These are phyloP conservation scores for Aristolochia californica DNA, from an alignment of 164 flowering plant genomes.

Conservation along the genomic window DNA sequence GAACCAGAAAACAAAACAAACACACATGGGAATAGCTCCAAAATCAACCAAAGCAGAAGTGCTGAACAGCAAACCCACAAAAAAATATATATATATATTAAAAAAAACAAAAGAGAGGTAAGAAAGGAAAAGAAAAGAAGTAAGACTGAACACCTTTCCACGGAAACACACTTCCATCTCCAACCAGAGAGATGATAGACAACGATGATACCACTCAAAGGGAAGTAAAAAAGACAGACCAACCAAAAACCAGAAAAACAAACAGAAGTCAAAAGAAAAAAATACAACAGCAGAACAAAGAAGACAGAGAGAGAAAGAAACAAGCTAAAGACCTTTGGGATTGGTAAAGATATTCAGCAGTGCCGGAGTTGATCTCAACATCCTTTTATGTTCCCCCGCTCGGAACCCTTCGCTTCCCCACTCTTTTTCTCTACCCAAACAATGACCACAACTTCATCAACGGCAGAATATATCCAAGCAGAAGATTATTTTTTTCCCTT, in stretches of 20 bases:
- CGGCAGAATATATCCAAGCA: too few species aligned
- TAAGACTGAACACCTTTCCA: not conserved
- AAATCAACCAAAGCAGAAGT: not conserved
- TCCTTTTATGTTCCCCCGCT: not conserved
- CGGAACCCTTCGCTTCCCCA: constrained; percentile 1
- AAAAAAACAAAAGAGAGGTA: not conserved
- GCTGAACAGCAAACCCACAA: not conserved
- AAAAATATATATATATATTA: not conserved
- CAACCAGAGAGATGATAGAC: not conserved
- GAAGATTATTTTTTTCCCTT: too few species aligned
- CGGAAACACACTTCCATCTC: not conserved
- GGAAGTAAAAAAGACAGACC: not conserved
- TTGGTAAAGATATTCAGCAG: not conserved
- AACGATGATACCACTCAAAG: not conserved
- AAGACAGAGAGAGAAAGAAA: not conserved
- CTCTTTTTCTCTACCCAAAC: not conserved
- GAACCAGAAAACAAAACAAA: not conserved
- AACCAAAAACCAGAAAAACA: not conserved
- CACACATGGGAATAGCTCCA: too few species aligned
- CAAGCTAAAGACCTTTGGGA: constrained; percentile 1
- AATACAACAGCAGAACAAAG: not conserved
- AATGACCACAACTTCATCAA: too few species aligned
- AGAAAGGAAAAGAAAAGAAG: not conserved
- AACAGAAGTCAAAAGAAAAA: not conserved
- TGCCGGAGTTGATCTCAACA: not conserved